Evolutionary conservation across 345 rosid genomes (phyloP), one percentile per base, ranked within the genome.

Genomic region (Rhizophora apiculata): DNA sequence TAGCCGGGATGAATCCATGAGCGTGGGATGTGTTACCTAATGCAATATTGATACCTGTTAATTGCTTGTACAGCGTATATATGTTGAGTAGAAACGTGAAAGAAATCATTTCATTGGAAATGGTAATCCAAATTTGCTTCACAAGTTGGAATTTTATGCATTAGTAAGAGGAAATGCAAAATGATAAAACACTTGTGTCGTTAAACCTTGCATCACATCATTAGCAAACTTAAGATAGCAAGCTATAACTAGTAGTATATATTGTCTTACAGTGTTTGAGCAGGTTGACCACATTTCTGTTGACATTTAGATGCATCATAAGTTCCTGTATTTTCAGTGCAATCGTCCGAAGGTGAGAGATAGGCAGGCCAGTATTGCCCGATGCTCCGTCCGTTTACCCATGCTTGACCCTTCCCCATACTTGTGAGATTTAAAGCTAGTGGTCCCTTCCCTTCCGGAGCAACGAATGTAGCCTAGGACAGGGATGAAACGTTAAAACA

Each of bases 341-440:
- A 85, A 65, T 87, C 86, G 0, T 71, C 74, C 20, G 81, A 10
- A 1, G 86, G 85, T 6, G 89, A 78, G 48, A 78, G 85, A 79
- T 85, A 82, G 18, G 85, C 81, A 0, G 85, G 77, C 89, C 92
- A 88, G 74, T 88, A 85, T 64, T 86, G 80, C 16, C 92, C 88
- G 16, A 84, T 80, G 72, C 82, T 77, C 59, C 82, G 80, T 26
- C 89, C 88, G 13, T 88, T 85, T 29, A 88, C 79, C 92, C 89
- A 85, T 22, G 88, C 92, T 77, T 85, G 85, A 64, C 92, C 88
- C 71, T 88, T 88, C 51, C 89, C 88, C 89, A 88, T 85, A 80
- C 87, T 73, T 52, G 87, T 26, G 26, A 88, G 88, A 63, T 88
- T 81, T 26, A 88, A 65, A 24, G 83, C 86, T 64, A 85, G 54